Conservation (phyloP, 1,139 yeast species). For the Yamadazyma siamensis region DNA sequence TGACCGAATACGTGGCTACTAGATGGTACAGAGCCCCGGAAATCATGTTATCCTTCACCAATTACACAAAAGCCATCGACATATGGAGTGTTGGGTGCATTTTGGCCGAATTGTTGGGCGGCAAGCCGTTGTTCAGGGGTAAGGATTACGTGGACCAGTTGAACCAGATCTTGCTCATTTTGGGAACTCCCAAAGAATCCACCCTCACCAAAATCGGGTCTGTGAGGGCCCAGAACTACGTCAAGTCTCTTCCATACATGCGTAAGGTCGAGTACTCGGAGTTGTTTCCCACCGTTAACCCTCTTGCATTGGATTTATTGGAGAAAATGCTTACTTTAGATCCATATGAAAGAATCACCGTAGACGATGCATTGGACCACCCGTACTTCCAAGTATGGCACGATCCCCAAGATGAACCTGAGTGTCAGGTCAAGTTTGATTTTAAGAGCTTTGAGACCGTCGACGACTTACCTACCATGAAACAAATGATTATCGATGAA, state of each 20-base stretch:
- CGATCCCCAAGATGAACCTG: conserved; percentile 93
- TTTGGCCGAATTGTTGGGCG: conserved; percentile 87
- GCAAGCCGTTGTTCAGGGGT: conserved; percentile 90
- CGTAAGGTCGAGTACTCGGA: conserved; percentile 73
- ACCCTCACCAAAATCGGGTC: conserved; percentile 84
- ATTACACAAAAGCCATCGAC: conserved; percentile 93
- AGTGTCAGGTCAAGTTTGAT: conserved; percentile 78
- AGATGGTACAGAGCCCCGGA: conserved; percentile 99
- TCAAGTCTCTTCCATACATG: conserved; percentile 79
- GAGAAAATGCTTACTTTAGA: conserved; percentile 83
- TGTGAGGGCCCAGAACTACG: conserved; percentile 87
- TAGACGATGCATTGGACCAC: conserved; percentile 83
- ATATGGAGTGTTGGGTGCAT: conserved; percentile 98
- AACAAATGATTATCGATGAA: conserved; percentile 74
- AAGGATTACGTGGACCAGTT: conserved; percentile 94
- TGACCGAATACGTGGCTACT: conserved; percentile 97
- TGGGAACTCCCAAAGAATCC: conserved; percentile 89
- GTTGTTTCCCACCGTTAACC: conserved; percentile 81
- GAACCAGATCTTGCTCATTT: conserved; percentile 76
- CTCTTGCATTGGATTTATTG: conserved; percentile 79
- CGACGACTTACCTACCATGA: conserved; percentile 76
- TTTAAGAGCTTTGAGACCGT: conserved; percentile 81
- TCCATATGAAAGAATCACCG: conserved; percentile 83
- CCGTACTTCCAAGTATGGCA: conserved; percentile 94
- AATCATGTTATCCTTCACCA: conserved; percentile 88